Conservation (phyloP, 495 filamentous ascomycete species). For the Pyrenopolyporus hunteri region DNA sequence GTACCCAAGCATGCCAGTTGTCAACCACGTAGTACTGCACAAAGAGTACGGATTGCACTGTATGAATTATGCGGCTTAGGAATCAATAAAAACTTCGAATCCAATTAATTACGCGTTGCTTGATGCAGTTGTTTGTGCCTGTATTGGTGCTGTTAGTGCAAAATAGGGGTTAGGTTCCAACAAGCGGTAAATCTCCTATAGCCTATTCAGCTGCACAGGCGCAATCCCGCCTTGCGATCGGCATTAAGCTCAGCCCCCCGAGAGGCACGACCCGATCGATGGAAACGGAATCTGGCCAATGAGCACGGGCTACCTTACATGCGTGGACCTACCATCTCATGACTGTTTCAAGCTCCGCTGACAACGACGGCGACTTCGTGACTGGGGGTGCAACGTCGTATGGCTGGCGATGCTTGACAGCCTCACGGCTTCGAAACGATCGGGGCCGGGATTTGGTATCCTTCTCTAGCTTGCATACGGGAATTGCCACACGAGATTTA, state of each 20-base stretch:
- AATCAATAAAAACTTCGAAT: no score
- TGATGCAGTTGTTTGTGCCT: no score
- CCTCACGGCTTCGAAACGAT: no score
- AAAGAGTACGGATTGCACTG: no score
- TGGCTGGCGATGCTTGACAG: constrained; percentile 4
- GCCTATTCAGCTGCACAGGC: constrained; percentile 7
- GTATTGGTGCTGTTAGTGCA: no score
- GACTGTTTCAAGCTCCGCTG: constrained; percentile 1
- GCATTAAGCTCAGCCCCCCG: constrained; percentile 16
- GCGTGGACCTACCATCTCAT: constrained; percentile 14
- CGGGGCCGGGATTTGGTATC: neutral
- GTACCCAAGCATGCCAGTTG: no score
- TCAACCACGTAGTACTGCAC: no score
- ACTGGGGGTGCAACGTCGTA: constrained; percentile 11
- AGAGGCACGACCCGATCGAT: neutral
- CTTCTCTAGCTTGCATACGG: neutral
- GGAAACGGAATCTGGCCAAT: constrained; percentile 10
- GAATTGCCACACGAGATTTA: neutral
- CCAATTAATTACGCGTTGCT: no score
- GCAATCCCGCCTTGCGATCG: constrained; percentile 16
- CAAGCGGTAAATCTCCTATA: no score
- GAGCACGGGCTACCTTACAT: neutral
- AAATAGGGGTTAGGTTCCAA: no score
- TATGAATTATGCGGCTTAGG: no score
- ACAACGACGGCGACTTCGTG: constrained; percentile 16